Evolutionary conservation across 148 eudicot species (phyloP), one percentile per base, ranked within the genome.

Genomic region (Cornus kousa): DNA sequence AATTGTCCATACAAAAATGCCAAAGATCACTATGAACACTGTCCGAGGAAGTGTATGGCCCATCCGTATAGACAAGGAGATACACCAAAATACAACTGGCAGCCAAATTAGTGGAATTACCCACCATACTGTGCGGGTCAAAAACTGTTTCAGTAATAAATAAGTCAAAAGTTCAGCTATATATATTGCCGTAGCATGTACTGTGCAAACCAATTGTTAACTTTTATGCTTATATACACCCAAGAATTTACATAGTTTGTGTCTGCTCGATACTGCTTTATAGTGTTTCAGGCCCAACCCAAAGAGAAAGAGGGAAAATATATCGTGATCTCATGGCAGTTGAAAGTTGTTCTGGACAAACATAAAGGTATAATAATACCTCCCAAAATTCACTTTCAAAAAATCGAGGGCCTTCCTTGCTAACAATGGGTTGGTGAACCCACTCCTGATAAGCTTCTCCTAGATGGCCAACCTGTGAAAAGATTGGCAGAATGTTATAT

Each of bases 401-500:
- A 71, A 93, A 91, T 46, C 97, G 93, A 80, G 97, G 97, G 37
- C 97, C 91, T 86, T 91, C 93, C 86, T 91, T 89, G 87, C 89
- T 84, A 35, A 89, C 90, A 75, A 93, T 91, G 64, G 97, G 94
- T 75, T 89, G 90, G 83, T 93, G 94, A 78, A 93, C 89, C 97
- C 97, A 93, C 74, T 89, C 94, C 74, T 93, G 84, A 77, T 93
- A 93, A 77, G 75, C 82, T 77, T 93, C 91, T 75, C 90, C 97
- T 80, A 93, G 97, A 83, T 93, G 90, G 71, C 97, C 97, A 82
- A 93, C 97, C 97, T 93, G 81, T 71, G 48, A 53, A 82, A 76
- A 48, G 53, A 48, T 37, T 50, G 13, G 50, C 50, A 48, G 65
- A 23, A 71, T 3, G 23, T 31, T 67, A 31, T 28, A 46, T 50